Percentiles rank a stretch among this genome's conserved stretches.
Conservation (phyloP, 306 rosid genomes). For the Sphenostylis stenocarpa region DNA sequence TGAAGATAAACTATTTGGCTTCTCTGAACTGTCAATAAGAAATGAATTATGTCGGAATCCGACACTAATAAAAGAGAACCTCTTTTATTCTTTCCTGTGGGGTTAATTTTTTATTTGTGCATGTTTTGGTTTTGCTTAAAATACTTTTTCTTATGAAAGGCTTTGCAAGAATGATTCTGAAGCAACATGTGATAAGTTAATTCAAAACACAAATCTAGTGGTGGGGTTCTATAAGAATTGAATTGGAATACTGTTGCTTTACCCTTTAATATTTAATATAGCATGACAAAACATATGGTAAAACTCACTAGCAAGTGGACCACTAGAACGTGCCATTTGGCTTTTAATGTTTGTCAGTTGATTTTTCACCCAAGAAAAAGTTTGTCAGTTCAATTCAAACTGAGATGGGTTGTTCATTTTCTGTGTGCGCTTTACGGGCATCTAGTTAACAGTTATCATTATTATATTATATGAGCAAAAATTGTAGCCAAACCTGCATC, state of each 20-base stretch:
- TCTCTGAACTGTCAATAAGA: background rate
- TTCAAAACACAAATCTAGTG: background rate
- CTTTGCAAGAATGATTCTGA: background rate
- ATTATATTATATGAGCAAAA: background rate
- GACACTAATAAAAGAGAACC: background rate
- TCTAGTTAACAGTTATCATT: background rate
- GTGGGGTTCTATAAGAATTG: background rate
- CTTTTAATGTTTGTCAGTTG: conserved; percentile 13
- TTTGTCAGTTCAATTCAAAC: background rate
- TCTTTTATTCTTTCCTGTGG: background rate
- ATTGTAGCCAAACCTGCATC: background rate
- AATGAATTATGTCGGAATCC: background rate
- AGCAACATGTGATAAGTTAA: background rate
- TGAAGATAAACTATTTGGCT: background rate
- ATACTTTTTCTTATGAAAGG: background rate
- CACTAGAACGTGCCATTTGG: conserved; percentile 19
- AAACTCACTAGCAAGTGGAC: conserved; percentile 8
- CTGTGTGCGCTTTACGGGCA: background rate
- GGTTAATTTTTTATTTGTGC: background rate
- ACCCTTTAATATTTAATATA: background rate
- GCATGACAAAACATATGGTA: background rate
- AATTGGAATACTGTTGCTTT: background rate
- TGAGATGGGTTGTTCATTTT: conserved; percentile 1
- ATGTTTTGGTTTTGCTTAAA: background rate
- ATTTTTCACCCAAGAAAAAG: background rate